Evolutionary conservation across 1,284 basidiomycete species (phyloP).

Genomic region (Erythrobasidium hasegawianum): DNA sequence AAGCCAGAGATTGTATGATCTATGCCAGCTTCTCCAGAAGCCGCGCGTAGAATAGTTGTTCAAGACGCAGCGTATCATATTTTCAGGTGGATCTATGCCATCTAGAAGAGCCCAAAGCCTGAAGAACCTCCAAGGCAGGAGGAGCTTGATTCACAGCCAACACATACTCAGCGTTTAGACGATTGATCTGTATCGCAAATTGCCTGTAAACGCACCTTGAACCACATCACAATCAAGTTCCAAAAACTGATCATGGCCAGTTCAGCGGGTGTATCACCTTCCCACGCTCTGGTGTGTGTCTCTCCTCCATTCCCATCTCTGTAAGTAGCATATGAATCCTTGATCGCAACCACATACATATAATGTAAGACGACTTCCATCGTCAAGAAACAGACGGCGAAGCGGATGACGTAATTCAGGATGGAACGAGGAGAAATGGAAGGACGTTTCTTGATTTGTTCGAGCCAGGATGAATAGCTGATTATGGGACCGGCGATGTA

Average conservation of each 20-base stretch:
- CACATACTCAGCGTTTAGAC: no score
- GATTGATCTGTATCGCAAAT: no score
- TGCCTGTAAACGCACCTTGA: constrained; percentile 80
- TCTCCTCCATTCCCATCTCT: constrained; percentile 58
- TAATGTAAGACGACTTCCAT: constrained; percentile 91
- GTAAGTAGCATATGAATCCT: constrained; percentile 58
- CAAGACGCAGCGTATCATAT: constrained; percentile 97
- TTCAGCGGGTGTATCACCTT: constrained; percentile 69
- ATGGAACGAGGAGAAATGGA: constrained; percentile 51
- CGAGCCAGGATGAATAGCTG: constrained; percentile 83
- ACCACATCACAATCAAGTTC: constrained; percentile 94
- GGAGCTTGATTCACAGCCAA: no score
- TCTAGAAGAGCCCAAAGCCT: constrained; percentile 88
- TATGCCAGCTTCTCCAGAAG: constrained; percentile 96
- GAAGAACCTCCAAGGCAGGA: constrained; percentile 97
- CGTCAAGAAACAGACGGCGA: constrained; percentile 66
- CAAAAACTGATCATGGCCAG: constrained; percentile 93
- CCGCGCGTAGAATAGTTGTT: constrained; percentile 93
- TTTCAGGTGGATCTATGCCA: constrained; percentile 91
- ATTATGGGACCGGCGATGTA: constrained; percentile 97
- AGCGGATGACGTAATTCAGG: constrained; percentile 65
- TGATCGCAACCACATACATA: constrained; percentile 98
- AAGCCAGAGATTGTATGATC: constrained; percentile 94
- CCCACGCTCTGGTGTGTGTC: constrained; percentile 48
- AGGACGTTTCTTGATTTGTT: constrained; percentile 52